Evolutionary conservation across 306 rosid genomes (phyloP).

Genomic region (Ochetophila trinervis): DNA sequence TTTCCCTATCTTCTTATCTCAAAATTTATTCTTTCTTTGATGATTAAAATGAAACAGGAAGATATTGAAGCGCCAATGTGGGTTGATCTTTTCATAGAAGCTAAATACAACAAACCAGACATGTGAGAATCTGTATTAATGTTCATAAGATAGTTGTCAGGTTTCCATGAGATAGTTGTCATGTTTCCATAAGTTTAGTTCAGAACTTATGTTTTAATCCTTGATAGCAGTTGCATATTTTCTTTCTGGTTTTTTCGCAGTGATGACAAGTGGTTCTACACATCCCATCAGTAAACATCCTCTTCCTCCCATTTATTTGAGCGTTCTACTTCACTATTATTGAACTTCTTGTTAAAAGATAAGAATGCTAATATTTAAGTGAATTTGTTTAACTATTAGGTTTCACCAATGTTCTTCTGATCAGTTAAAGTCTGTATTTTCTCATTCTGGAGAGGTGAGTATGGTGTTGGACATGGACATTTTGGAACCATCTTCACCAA

Average conservation of each 20-base stretch:
- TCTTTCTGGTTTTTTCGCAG: conserved; percentile 39
- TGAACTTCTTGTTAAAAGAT: background rate
- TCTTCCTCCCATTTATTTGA: background rate
- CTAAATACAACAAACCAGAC: conserved; percentile 32
- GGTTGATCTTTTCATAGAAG: conserved; percentile 64
- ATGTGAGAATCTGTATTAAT: conserved; percentile 38
- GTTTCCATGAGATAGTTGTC: conserved; percentile 5
- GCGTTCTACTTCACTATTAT: background rate
- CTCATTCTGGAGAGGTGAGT: conserved; percentile 39
- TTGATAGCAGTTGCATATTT: background rate
- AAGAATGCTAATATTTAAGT: conserved; percentile 13
- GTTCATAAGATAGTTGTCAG: background rate
- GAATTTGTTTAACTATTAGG: conserved; percentile 45
- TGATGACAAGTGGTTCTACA: conserved; percentile 59
- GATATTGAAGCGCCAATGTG: conserved; percentile 86
- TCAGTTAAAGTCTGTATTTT: conserved; percentile 55
- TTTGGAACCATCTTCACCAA: conserved; percentile 38
- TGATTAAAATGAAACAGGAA: conserved; percentile 51
- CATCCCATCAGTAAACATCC: conserved; percentile 59
- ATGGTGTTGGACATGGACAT: conserved; percentile 32
- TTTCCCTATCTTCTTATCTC: background rate
- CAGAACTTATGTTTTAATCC: background rate
- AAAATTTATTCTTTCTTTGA: conserved; percentile 12
- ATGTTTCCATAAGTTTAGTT: background rate
- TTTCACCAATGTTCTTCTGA: conserved; percentile 66